A percentile compares a stretch with the other conserved stretches of the same genome.
Conservation (phyloP, 306 rosid species). For the Rosa multiflora region DNA sequence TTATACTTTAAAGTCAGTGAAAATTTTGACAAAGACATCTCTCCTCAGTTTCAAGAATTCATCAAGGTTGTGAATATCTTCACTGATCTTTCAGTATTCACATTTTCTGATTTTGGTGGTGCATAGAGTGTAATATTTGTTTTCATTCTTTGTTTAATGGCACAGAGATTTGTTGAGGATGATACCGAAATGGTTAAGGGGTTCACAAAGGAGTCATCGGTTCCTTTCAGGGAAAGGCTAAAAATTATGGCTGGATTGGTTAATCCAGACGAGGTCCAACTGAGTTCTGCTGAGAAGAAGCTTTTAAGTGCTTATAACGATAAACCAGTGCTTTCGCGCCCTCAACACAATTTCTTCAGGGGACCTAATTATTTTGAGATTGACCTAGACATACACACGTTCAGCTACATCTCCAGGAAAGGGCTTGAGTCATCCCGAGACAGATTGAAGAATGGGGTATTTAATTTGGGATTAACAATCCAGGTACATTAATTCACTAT, state of each 20-base stretch:
- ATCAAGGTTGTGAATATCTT: constrained; percentile 45
- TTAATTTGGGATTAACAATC: constrained; percentile 85
- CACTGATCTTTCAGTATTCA: background rate
- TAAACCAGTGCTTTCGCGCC: constrained; percentile 93
- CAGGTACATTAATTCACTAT: constrained; percentile 50
- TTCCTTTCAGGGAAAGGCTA: constrained; percentile 80
- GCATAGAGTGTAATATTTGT: background rate
- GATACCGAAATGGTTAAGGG: constrained; percentile 80
- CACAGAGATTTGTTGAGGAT: constrained; percentile 68
- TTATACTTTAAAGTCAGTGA: constrained; percentile 71
- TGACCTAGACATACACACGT: constrained; percentile 89
- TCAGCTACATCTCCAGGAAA: constrained; percentile 88
- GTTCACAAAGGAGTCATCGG: constrained; percentile 49
- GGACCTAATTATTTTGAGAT: constrained; percentile 92
- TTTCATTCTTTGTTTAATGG: constrained; percentile 15
- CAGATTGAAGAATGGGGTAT: constrained; percentile 59
- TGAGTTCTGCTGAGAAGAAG: constrained; percentile 71
- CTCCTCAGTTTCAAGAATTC: constrained; percentile 50
- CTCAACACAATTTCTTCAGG: constrained; percentile 80
- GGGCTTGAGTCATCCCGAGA: constrained; percentile 85
- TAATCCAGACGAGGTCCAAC: constrained; percentile 74
- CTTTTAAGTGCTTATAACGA: constrained; percentile 73
- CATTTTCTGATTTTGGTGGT: background rate
- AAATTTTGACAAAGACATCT: constrained; percentile 60
- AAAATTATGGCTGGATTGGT: constrained; percentile 76